phyloP scores from a whole-genome alignment of 139 green algal species.

The Auxenochlorella protothecoides region DNA sequence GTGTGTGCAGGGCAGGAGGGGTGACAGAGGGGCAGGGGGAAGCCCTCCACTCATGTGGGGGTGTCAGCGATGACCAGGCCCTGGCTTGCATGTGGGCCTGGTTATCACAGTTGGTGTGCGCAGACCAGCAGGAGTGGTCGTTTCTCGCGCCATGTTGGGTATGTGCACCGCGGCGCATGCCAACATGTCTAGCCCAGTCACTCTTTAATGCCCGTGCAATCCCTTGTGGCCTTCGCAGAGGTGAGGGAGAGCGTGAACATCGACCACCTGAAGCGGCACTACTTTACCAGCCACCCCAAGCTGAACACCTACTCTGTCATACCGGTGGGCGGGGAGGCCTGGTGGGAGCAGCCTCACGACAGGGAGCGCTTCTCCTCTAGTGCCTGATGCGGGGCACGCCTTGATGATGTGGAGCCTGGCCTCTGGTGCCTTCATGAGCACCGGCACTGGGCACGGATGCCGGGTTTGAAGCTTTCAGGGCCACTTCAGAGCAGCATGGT shows the following conservation, averaged over 20 bases:
- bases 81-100: no score
- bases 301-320: conserved; percentile 77
- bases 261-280: conserved; percentile 85
- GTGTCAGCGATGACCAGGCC: no score
- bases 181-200: neutral
- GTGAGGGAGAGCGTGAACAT: conserved; percentile 70
- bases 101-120: no score
- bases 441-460: no score
- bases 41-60: neutral
- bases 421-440: no score
- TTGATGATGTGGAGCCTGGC: no score
- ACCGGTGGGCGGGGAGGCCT: neutral
- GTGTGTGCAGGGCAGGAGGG: neutral
- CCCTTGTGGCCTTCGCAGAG: conserved; percentile 3
- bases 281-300: conserved; percentile 62
- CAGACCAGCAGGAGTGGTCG: neutral
- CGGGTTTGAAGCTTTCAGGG: no score
- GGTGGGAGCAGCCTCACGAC: neutral
- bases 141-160: neutral
- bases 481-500: no score
- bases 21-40: neutral
- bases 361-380: neutral
- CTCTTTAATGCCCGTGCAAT: neutral
- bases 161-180: neutral
- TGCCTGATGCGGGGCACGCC: no score